phyloP scores from a whole-genome alignment of 331 rosid species.

The Malus hybrid region DNA sequence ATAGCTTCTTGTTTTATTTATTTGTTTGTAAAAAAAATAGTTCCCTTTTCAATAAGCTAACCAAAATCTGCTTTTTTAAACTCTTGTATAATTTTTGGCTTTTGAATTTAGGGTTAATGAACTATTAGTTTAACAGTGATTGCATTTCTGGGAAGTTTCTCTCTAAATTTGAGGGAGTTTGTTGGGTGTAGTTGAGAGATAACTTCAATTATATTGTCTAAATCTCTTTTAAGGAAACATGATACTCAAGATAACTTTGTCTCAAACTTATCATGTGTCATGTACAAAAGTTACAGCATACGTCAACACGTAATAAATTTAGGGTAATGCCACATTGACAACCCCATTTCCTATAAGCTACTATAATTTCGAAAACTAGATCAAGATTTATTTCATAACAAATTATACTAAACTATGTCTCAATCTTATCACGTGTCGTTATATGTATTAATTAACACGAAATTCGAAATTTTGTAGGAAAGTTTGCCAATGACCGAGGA shows the following conservation, averaged over 20 bases:
- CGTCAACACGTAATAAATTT: too few species aligned
- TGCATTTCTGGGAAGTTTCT: not conserved
- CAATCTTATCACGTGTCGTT: rapidly evolving
- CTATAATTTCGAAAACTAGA: not conserved
- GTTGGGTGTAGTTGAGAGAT: rapidly evolving
- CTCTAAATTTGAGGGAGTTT: not conserved
- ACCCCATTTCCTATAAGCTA: too few species aligned
- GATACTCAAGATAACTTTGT: not conserved
- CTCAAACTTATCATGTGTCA: not conserved
- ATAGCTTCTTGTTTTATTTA: not conserved
- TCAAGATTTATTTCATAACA: not conserved
- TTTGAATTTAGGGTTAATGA: too few species aligned
- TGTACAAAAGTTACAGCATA: not conserved
- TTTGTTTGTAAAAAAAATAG: not conserved
- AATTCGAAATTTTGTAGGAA: not conserved
- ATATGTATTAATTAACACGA: too few species aligned
- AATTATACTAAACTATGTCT: too few species aligned
- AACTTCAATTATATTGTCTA: too few species aligned
- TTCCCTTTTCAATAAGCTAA: not conserved
- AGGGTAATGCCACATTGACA: not conserved
- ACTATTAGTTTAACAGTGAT: too few species aligned
- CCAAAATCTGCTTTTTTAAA: not conserved
- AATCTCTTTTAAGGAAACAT: too few species aligned
- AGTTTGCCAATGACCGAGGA: not conserved
- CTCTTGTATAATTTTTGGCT: too few species aligned